A percentile compares a stretch with the other conserved stretches of the same genome.
These are phyloP conservation scores for Fusarium anthophilum DNA, from an alignment of 2,329 filamentous ascomycete species.

Conservation along the genomic window DNA sequence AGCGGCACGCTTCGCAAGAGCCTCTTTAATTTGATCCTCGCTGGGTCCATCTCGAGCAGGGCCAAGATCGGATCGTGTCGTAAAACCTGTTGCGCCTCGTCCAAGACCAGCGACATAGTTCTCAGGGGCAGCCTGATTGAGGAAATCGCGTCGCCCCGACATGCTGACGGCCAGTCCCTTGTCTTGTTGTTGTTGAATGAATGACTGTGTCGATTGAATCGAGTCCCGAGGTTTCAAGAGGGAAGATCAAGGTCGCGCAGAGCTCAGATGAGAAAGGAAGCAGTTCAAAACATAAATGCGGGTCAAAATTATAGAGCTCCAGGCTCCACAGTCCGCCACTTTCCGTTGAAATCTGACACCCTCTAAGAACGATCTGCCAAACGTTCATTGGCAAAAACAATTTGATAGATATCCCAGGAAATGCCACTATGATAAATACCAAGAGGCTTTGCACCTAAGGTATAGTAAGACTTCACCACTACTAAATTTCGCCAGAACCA, in stretches of 20 bases:
- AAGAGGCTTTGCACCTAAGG: not conserved
- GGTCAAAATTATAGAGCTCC: constrained; percentile 15
- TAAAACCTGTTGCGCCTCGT: constrained; percentile 97
- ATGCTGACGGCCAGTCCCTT: constrained; percentile 49
- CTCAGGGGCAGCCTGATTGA: constrained; percentile 85
- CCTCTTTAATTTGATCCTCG: constrained; percentile 98
- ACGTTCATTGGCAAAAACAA: not conserved
- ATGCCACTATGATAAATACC: constrained; percentile 1
- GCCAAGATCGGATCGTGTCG: constrained; percentile 94
- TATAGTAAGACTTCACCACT: not conserved
- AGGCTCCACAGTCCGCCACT: constrained; percentile 12
- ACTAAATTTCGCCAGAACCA: not conserved
- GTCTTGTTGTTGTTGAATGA: not conserved
- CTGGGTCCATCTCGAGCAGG: constrained; percentile 94
- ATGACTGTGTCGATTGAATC: not conserved
- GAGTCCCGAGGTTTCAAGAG: not conserved
- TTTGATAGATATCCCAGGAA: constrained; percentile 3
- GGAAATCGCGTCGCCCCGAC: constrained; percentile 79
- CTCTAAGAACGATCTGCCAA: not conserved
- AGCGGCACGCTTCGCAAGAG: constrained; percentile 91
- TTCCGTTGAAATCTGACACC: not conserved
- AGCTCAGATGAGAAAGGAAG: constrained; percentile 21
- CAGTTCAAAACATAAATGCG: constrained; percentile 25
- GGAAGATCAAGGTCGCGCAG: constrained; percentile 1
- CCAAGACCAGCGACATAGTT: constrained; percentile 96